Base-by-base conservation (phyloP, 2,329 filamentous ascomycete genomes). In the Fusarium ambrosium region DNA sequence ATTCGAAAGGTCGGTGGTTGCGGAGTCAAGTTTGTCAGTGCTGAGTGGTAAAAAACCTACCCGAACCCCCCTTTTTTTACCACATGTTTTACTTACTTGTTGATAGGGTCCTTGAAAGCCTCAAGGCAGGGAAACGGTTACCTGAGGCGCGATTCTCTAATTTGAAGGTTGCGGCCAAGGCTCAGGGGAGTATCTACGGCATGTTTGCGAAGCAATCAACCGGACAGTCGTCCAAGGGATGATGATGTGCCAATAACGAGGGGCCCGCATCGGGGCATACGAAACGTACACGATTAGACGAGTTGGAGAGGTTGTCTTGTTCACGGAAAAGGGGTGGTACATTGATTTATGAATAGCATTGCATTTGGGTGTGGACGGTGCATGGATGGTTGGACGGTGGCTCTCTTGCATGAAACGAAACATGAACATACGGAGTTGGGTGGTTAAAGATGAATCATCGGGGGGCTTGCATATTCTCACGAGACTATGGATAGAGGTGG, bases 21-120 rank as follows among this genome's bases (percentile, higher is more conserved):
- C 72, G 90, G 89, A 29, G 87, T 97, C 62, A 95, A 92, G 84
- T 96, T 93, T 82, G 93, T 98, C 64, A 90, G 88, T 62, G 94
- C 92, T 29, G 93, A 97, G 77, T 98, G 95, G 94, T 93, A 24
- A 24, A 24, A 80, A 61, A 51, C 67, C 22, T 16, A 24, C 16
- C 43, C 6, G 2, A 8, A 34, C 13, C 11, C 32, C 53, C 53
- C n/a, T 24, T 18, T 20, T 48, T 29, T 27, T 10, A 4, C 24
- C 6, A 13, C 13, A 29, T 4, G 24, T 5, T 5, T 51, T 51
- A 9, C 45, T 51, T 3, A 51, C 24, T n/a, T 51, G 2, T 16
- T 11, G 14, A 4, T 45, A 94, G 93, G 94, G 90, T 94, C 7
- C 84, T 97, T n/a, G 94, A 97, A 80, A 95, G 94, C 81, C 87